phyloP scores from a whole-genome alignment of 2,329 filamentous ascomycete genomes.

The Immersiporthe knoxdaviesiana region DNA sequence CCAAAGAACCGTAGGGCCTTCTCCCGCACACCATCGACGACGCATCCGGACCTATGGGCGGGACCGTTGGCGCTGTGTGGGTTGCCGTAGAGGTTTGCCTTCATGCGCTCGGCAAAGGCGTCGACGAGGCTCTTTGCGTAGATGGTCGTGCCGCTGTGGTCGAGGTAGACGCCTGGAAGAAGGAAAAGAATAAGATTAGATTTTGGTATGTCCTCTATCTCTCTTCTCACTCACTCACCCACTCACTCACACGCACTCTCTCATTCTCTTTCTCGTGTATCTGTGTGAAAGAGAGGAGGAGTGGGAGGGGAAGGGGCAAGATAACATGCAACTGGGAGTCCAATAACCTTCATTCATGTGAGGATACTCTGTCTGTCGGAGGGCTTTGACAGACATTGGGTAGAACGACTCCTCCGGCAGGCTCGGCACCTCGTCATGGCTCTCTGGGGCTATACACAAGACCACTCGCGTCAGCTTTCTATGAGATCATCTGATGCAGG shows the following conservation, averaged over 20 bases:
- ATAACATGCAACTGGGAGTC: background rate
- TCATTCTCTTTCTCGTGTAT: background rate
- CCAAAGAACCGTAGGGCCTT: constrained; percentile 61
- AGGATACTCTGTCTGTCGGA: constrained; percentile 46
- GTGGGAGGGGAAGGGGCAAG: background rate
- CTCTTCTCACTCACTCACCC: background rate
- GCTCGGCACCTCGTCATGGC: constrained; percentile 1
- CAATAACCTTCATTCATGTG: constrained; percentile 46
- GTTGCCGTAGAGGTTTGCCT: constrained; percentile 65
- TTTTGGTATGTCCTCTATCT: no score
- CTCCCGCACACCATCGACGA: constrained; percentile 59
- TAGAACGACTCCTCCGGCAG: constrained; percentile 23
- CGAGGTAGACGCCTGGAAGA: constrained; percentile 54
- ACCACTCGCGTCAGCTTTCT: background rate
- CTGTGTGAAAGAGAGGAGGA: no score
- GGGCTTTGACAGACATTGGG: constrained; percentile 36
- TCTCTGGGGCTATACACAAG: constrained; percentile 7
- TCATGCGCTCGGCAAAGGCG: constrained; percentile 58
- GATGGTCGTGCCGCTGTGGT: constrained; percentile 61
- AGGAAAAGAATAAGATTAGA: background rate
- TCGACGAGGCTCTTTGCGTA: constrained; percentile 62
- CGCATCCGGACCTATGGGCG: constrained; percentile 58
- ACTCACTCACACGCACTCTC: background rate
- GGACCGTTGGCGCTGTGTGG: constrained; percentile 68
- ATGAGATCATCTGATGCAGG: background rate